Evolutionary conservation across 139 green algal genomes (phyloP).

Genomic region (Micractinium conductrix): DNA sequence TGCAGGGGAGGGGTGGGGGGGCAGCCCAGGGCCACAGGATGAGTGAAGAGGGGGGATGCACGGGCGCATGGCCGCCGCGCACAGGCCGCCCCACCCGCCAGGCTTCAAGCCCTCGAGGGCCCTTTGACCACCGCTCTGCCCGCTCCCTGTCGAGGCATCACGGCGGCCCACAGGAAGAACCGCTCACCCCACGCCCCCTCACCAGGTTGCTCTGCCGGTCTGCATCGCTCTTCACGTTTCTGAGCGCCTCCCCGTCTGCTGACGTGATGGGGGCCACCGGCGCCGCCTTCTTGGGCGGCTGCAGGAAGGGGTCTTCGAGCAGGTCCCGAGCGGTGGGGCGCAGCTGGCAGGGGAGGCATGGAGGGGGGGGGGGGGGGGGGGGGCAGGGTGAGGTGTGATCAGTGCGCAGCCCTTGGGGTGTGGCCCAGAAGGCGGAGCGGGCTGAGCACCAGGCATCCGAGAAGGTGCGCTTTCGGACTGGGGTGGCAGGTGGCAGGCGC

Average conservation of each 20-base stretch:
- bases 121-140: neutral
- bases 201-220: slow-evolving; percentile 13
- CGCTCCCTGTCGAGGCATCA: neutral
- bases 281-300: slow-evolving; percentile 21
- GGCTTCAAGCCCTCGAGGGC: too few relatives aligned
- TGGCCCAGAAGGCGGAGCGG: too few relatives aligned
- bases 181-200: neutral
- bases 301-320: slow-evolving; percentile 86
- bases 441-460: too few relatives aligned
- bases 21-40: neutral
- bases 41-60: too few relatives aligned
- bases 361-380: too few relatives aligned
- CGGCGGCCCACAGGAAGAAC: neutral
- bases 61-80: too few relatives aligned
- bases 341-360: too few relatives aligned
- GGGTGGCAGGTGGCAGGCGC: too few relatives aligned
- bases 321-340: slow-evolving; percentile 82
- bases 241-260: slow-evolving; percentile 22
- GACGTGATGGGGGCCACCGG: neutral
- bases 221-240: slow-evolving; percentile 8
- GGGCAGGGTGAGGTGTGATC: too few relatives aligned
- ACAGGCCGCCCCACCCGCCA: too few relatives aligned
- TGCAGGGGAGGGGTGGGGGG: neutral
- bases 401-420: too few relatives aligned
- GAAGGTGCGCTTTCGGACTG: too few relatives aligned